Conservation (phyloP, 768 basidiomycete species). For the Mycena belliarum region DNA sequence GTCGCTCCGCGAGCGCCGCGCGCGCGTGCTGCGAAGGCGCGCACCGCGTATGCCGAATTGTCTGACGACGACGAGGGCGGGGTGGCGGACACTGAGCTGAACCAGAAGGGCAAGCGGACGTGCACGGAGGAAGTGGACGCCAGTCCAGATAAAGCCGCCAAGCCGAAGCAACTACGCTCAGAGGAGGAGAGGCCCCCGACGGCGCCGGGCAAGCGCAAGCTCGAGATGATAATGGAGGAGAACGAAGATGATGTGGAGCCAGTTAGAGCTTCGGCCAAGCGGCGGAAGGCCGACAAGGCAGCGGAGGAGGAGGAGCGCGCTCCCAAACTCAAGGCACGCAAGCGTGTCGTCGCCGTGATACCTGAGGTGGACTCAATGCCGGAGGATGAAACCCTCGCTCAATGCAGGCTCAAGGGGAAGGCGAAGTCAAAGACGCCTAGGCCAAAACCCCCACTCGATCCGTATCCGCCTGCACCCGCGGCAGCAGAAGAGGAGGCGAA, state of each 20-base stretch:
- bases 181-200: neutral
- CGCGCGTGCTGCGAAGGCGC: conserved; percentile 7
- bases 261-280: neutral
- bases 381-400: too few relatives aligned
- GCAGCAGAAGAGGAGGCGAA: too few relatives aligned
- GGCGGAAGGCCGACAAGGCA: neutral
- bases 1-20: neutral
- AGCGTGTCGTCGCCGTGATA: neutral
- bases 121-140: too few relatives aligned
- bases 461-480: too few relatives aligned
- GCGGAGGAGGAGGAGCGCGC: neutral
- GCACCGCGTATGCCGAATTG: conserved; percentile 11
- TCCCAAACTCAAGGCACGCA: neutral
- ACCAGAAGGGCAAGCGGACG: neutral
- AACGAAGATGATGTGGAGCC: too few relatives aligned
- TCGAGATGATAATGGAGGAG: too few relatives aligned
- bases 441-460: too few relatives aligned
- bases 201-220: neutral
- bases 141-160: too few relatives aligned
- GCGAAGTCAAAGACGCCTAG: too few relatives aligned
- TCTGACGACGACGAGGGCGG: conserved; percentile 15
- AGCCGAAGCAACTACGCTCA: neutral
- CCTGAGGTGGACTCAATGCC: too few relatives aligned
- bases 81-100: neutral
- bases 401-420: too few relatives aligned